Conservation (phyloP, 257 asterid species). For the Salvia hispanica region DNA sequence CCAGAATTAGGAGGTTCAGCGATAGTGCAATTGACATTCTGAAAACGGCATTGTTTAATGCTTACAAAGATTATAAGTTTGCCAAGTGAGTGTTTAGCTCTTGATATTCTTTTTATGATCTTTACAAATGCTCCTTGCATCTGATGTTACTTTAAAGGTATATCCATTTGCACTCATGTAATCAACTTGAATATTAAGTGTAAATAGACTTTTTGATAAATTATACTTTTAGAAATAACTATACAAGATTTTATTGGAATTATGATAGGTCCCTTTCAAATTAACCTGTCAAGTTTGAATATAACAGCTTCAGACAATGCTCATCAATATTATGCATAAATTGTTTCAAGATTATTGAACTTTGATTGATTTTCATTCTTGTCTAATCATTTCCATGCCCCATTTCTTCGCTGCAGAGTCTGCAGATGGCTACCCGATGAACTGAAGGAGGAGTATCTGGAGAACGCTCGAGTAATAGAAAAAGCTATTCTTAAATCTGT, state of each 20-base stretch:
- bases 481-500: constrained; percentile 78
- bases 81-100: constrained; percentile 52
- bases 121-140: constrained; percentile 18
- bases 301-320: constrained; percentile 2
- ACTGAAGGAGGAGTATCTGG: constrained; percentile 62
- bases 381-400: constrained; percentile 19
- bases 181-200: constrained; percentile 6
- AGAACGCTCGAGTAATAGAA: constrained; percentile 56
- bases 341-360: constrained; percentile 23
- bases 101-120: constrained; percentile 9
- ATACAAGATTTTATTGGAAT: neutral
- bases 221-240: neutral
- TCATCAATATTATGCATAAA: neutral
- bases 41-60: constrained; percentile 59
- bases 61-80: constrained; percentile 68
- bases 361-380: constrained; percentile 9
- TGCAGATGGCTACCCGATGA: constrained; percentile 73
- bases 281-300: constrained; percentile 2
- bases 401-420: constrained; percentile 49
- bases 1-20: constrained; percentile 72
- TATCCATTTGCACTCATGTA: neutral
- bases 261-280: constrained; percentile 4
- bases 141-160: neutral
- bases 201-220: neutral
- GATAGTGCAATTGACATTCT: constrained; percentile 70